phyloP scores from a whole-genome alignment of 768 basidiomycete species.

The Gloeopeniophorella convolvens region DNA sequence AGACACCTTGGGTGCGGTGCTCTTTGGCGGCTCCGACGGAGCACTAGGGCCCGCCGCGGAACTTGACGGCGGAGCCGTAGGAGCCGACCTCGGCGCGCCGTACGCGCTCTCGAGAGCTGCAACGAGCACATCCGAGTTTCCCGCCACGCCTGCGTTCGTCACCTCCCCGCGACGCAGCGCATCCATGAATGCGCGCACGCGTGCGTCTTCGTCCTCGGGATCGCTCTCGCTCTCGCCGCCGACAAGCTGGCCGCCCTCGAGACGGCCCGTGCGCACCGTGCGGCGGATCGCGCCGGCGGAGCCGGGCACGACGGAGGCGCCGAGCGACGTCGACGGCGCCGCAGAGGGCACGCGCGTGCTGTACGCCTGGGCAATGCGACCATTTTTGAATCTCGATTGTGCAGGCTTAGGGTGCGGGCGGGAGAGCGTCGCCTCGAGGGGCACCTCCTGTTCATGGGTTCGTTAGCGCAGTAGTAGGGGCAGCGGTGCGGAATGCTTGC shows the following conservation, averaged over 20 bases:
- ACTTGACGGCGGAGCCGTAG: neutral
- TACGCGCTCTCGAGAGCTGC: constrained; percentile 17
- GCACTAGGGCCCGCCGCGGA: neutral
- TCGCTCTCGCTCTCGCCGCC: constrained; percentile 29
- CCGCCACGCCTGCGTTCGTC: constrained; percentile 27
- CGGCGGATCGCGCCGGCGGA: constrained; percentile 23
- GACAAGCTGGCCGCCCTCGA: constrained; percentile 26
- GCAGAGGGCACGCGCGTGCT: constrained; percentile 7
- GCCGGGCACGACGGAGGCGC: constrained; percentile 27
- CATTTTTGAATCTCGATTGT: constrained; percentile 62
- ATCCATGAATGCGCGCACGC: constrained; percentile 23
- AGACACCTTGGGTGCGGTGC: neutral
- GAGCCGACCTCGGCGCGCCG: neutral
- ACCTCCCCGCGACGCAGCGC: constrained; percentile 27
- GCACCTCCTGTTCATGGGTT: constrained; percentile 33
- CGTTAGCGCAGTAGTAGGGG: constrained; percentile 1
- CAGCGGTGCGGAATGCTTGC: constrained; percentile 28
- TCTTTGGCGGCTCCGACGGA: neutral
- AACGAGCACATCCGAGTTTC: constrained; percentile 10
- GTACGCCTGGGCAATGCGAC: constrained; percentile 26
- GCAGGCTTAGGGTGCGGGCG: constrained; percentile 39
- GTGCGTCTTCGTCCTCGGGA: constrained; percentile 20
- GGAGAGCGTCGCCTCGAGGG: constrained; percentile 37
- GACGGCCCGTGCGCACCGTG: constrained; percentile 27
- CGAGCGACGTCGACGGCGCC: constrained; percentile 28